Conservation (phyloP, 2,329 filamentous ascomycete species). For the Nigrograna mackinnonii region DNA sequence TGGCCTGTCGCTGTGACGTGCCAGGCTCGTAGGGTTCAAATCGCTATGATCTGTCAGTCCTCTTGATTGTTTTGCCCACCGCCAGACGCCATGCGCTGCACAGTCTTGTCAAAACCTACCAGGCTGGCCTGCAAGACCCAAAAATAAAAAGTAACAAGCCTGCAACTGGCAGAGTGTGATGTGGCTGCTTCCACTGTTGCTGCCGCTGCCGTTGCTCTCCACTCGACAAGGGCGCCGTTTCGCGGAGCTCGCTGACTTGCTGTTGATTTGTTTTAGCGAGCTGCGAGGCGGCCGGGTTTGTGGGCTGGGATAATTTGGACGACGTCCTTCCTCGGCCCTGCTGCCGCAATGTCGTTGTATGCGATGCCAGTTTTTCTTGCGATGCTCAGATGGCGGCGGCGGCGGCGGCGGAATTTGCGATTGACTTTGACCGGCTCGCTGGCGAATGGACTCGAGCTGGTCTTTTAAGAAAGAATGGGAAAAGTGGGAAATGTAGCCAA, state of each 20-base stretch:
- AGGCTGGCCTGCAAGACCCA: constrained; percentile 37
- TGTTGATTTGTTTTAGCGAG: constrained; percentile 33
- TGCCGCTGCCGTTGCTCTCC: no score
- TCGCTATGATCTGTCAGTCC: constrained; percentile 33
- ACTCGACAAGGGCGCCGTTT: no score
- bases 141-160: no score
- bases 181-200: no score
- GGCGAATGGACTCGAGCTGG: constrained; percentile 3
- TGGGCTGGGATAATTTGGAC: constrained; percentile 19
- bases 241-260: constrained; percentile 31
- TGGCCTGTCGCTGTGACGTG: not conserved
- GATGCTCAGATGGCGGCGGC: no score
- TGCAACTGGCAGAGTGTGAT: no score
- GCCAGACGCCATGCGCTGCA: constrained; percentile 22
- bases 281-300: constrained; percentile 27
- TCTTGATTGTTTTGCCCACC: no score
- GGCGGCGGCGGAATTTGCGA: not conserved
- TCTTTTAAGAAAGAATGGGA: constrained; percentile 1
- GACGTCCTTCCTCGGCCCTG: constrained; percentile 15
- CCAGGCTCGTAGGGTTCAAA: not conserved
- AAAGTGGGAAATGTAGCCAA: no score
- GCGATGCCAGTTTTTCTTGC: constrained; percentile 9
- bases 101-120: constrained; percentile 38
- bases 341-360: constrained; percentile 11
- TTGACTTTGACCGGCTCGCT: not conserved